These are phyloP conservation scores for Pseudonectria foliicola DNA, from an alignment of 2,329 filamentous ascomycete genomes.

Conservation along the genomic window DNA sequence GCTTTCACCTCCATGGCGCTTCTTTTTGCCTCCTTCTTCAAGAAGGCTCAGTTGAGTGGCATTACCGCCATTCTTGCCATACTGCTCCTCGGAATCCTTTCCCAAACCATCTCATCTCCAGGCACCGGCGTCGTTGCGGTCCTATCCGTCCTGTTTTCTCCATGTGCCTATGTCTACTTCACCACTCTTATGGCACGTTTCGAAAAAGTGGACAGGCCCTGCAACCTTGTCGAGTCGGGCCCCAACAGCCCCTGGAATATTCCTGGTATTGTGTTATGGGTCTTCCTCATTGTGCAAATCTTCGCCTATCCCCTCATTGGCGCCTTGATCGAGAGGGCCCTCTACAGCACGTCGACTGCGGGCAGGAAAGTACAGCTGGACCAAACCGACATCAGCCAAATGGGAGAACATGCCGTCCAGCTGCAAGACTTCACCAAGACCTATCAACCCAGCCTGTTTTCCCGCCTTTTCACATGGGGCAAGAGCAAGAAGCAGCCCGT, in stretches of 20 bases:
- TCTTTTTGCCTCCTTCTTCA: constrained; percentile 76
- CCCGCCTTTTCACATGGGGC: constrained; percentile 41
- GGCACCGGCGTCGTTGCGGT: constrained; percentile 58
- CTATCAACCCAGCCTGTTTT: constrained; percentile 61
- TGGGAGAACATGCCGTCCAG: constrained; percentile 52
- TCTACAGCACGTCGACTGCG: constrained; percentile 68
- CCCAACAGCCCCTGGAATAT: constrained; percentile 61
- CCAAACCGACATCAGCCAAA: constrained; percentile 16
- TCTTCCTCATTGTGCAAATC: constrained; percentile 72
- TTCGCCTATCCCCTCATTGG: constrained; percentile 70
- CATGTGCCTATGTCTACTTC: constrained; percentile 84
- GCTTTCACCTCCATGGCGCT: constrained; percentile 75
- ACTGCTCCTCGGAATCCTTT: constrained; percentile 71
- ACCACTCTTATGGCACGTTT: constrained; percentile 69
- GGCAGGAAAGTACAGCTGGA: constrained; percentile 46
- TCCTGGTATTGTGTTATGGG: constrained; percentile 68
- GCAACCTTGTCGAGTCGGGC: constrained; percentile 54
- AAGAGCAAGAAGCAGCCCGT: constrained; percentile 50
- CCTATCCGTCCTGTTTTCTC: constrained; percentile 71
- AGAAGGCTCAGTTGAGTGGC: constrained; percentile 78
- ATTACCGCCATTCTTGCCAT: constrained; percentile 68
- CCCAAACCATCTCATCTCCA: constrained; percentile 63
- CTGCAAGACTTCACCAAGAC: constrained; percentile 70
- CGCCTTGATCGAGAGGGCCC: constrained; percentile 61
- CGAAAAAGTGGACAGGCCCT: constrained; percentile 53